Conservation (phyloP, 2,329 filamentous ascomycete genomes). For the Pyrenophora seminiperda region DNA sequence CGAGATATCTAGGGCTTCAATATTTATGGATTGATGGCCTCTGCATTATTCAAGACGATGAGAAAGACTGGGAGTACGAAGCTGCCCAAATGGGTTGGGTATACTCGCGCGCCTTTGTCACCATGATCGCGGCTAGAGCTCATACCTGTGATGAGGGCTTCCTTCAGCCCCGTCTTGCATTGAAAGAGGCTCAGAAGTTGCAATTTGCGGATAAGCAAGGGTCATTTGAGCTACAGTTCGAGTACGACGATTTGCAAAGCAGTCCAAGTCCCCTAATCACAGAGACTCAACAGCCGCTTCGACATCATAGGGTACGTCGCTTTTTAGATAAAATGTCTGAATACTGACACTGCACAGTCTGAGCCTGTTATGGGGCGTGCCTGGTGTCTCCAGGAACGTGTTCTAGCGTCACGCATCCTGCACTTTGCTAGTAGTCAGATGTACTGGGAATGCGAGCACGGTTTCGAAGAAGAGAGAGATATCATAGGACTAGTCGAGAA, state of each 20-base stretch:
- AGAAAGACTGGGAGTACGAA: neutral
- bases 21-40: constrained; percentile 34
- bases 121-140: constrained; percentile 4
- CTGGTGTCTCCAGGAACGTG: constrained; percentile 12
- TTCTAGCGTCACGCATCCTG: constrained; percentile 3
- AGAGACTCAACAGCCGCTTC: constrained; percentile 2
- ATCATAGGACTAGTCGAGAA: neutral
- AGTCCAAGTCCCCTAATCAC: neutral
- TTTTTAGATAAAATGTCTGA: neutral
- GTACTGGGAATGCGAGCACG: constrained; percentile 15
- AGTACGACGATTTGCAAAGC: constrained; percentile 1
- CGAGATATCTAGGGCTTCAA: constrained; percentile 12
- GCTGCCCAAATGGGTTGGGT: neutral
- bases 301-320: neutral
- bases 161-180: neutral
- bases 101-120: neutral
- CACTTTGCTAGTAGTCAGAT: constrained; percentile 13
- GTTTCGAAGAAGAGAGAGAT: neutral
- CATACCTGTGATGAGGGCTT: constrained; percentile 7
- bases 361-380: constrained; percentile 6
- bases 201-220: neutral
- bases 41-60: constrained; percentile 11
- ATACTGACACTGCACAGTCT: neutral
- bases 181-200: neutral
- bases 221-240: neutral